Evolutionary conservation across 805 yeast genomes (phyloP).

Genomic region (Ogataea paraovalis): DNA sequence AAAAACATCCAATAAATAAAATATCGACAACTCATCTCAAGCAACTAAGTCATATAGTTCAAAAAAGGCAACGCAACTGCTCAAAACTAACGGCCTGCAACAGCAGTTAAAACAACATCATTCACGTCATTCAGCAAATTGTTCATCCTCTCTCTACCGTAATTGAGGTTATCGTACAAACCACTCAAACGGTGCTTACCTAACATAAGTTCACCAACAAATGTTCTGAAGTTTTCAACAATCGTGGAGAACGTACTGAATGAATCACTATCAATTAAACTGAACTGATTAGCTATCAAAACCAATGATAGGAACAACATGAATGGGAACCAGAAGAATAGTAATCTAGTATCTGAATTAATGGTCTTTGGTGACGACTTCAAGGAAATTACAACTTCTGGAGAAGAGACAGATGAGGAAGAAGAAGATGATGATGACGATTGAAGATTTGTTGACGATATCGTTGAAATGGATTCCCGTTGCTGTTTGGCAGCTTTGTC

Average conservation of each 20-base stretch:
- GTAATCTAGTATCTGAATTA: constrained; percentile 74
- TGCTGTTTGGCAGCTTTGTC: neutral
- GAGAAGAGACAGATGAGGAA: neutral
- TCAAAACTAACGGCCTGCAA: constrained; percentile 23
- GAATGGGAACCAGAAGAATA: constrained; percentile 90
- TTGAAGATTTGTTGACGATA: neutral
- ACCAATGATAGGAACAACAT: constrained; percentile 49
- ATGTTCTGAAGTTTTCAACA: constrained; percentile 38
- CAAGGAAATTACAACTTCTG: constrained; percentile 20
- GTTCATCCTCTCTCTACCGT: constrained; percentile 30
- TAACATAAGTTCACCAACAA: constrained; percentile 48
- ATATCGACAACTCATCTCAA: neutral
- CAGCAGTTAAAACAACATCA: constrained; percentile 38
- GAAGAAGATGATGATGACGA: neutral
- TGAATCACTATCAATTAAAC: constrained; percentile 20
- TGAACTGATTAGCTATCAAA: constrained; percentile 28
- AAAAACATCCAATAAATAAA: neutral
- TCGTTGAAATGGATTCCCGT: neutral
- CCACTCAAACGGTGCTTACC: constrained; percentile 36
- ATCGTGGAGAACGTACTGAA: constrained; percentile 23
- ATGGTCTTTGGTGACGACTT: constrained; percentile 39
- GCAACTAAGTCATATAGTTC: too few relatives aligned
- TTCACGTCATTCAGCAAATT: constrained; percentile 37
- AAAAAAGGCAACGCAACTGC: neutral
- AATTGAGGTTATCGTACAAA: constrained; percentile 32